Evolutionary conservation across 73 alveolate species (phyloP).

Genomic region (Breviolum minutum): DNA sequence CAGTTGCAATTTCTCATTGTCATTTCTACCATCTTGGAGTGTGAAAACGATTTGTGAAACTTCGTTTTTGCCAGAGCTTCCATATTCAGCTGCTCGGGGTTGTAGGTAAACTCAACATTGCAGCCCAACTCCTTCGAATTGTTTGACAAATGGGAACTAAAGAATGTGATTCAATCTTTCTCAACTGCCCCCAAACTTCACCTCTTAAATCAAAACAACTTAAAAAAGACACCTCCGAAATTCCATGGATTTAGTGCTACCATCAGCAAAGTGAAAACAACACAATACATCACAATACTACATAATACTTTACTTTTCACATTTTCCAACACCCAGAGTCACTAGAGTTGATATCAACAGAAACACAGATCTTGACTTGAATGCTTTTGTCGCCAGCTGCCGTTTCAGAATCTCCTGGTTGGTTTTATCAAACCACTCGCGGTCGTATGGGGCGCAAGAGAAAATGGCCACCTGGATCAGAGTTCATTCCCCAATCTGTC

Average conservation of each 20-base stretch:
- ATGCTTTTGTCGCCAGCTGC: not conserved
- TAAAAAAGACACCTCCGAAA: too few relatives aligned
- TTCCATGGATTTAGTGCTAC: too few relatives aligned
- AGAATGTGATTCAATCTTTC: too few relatives aligned
- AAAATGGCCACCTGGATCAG: conserved; percentile 67
- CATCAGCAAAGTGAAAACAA: too few relatives aligned
- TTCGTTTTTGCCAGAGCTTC: not conserved
- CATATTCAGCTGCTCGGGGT: conserved; percentile 66
- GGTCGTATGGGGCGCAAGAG: conserved; percentile 93
- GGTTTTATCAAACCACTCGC: conserved; percentile 77
- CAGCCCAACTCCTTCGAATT: conserved; percentile 58
- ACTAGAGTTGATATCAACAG: not conserved
- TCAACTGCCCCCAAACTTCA: too few relatives aligned
- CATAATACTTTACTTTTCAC: not conserved
- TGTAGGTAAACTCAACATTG: conserved; percentile 59
- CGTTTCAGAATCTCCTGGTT: conserved; percentile 22
- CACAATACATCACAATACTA: not conserved
- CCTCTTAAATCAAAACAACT: too few relatives aligned
- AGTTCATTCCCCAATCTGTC: not conserved
- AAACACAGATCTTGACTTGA: too few relatives aligned
- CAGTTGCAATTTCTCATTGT: not conserved
- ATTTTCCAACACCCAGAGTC: not conserved
- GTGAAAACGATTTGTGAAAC: too few relatives aligned
- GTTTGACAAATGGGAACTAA: not conserved
- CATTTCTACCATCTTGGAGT: too few relatives aligned